Evolutionary conservation across 2,329 filamentous ascomycete genomes (phyloP).

Genomic region (Massarina eburnea): DNA sequence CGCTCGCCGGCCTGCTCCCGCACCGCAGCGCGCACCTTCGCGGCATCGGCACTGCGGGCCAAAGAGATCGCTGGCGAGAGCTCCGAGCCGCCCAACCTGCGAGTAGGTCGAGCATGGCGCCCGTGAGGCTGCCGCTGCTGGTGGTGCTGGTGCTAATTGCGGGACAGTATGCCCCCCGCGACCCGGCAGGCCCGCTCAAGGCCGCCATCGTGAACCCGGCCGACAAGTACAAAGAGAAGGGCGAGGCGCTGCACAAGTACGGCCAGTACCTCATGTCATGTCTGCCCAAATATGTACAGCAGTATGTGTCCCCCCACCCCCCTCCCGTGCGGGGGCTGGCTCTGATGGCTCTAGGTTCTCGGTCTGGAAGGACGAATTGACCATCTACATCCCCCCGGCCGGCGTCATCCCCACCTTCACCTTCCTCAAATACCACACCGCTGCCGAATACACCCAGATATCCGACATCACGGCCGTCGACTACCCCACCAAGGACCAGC

Average conservation of each 20-base stretch:
- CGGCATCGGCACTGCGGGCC: slow-evolving; percentile 44
- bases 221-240: slow-evolving; percentile 88
- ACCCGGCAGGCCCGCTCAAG: slow-evolving; percentile 60
- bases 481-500: slow-evolving; percentile 91
- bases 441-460: slow-evolving; percentile 93
- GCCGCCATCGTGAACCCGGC: slow-evolving; percentile 84
- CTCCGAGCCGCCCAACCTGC: slow-evolving; percentile 50
- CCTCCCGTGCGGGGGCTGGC: not conserved
- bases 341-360: slow-evolving; percentile 65
- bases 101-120: slow-evolving; percentile 29
- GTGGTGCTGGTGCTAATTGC: slow-evolving; percentile 18
- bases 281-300: slow-evolving; percentile 96
- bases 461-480: slow-evolving; percentile 93
- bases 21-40: slow-evolving; percentile 45
- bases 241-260: slow-evolving; percentile 87
- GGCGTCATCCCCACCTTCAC: slow-evolving; percentile 89
- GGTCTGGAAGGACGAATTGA: slow-evolving; percentile 98
- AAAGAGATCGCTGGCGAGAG: slow-evolving; percentile 48
- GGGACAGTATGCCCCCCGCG: slow-evolving; percentile 47
- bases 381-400: slow-evolving; percentile 85
- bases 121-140: not conserved
- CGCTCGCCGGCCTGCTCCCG: slow-evolving; percentile 38
- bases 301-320: slow-evolving; percentile 48
- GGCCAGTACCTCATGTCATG: slow-evolving; percentile 96
- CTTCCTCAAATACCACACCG: slow-evolving; percentile 97